Evolutionary conservation across 768 basidiomycete species (phyloP).

Genomic region (Pisolithus orientalis): DNA sequence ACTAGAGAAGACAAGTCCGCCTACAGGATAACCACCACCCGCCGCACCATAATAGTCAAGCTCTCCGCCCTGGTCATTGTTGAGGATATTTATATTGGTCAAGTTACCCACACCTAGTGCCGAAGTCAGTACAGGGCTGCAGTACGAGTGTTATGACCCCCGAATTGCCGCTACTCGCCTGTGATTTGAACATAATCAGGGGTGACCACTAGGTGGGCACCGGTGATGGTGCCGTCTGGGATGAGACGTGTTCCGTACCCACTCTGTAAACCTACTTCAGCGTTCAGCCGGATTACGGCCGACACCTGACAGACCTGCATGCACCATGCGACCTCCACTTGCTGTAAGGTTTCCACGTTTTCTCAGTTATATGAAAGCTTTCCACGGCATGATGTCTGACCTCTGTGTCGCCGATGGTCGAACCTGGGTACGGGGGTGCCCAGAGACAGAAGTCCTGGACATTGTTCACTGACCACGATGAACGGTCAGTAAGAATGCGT

Average conservation of each 20-base stretch:
- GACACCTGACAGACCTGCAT: conserved; percentile 26
- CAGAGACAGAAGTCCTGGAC: conserved; percentile 51
- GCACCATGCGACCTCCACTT: conserved; percentile 51
- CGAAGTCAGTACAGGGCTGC: conserved; percentile 14
- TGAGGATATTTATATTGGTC: conserved; percentile 57
- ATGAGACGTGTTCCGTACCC: conserved; percentile 63
- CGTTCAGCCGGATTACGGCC: background rate
- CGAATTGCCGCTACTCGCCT: conserved; percentile 30
- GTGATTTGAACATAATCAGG: conserved; percentile 72
- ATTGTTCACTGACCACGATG: conserved; percentile 41
- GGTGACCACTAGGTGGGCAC: conserved; percentile 64
- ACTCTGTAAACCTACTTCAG: conserved; percentile 27
- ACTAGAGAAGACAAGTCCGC: conserved; percentile 65
- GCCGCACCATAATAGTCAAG: conserved; percentile 66
- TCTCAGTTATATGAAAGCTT: conserved; percentile 8
- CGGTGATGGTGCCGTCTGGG: conserved; percentile 63
- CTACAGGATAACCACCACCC: conserved; percentile 53
- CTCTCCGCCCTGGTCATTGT: conserved; percentile 56
- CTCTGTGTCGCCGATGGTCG: conserved; percentile 58
- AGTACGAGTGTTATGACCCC: background rate
- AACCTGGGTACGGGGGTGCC: conserved; percentile 46
- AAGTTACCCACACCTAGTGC: conserved; percentile 59
- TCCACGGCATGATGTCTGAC: conserved; percentile 25
- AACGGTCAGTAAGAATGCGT: background rate
- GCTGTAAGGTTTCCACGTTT: conserved; percentile 22